Evolutionary conservation across 2,329 filamentous ascomycete genomes (phyloP).

Genomic region (Sporothrix brasiliensis): DNA sequence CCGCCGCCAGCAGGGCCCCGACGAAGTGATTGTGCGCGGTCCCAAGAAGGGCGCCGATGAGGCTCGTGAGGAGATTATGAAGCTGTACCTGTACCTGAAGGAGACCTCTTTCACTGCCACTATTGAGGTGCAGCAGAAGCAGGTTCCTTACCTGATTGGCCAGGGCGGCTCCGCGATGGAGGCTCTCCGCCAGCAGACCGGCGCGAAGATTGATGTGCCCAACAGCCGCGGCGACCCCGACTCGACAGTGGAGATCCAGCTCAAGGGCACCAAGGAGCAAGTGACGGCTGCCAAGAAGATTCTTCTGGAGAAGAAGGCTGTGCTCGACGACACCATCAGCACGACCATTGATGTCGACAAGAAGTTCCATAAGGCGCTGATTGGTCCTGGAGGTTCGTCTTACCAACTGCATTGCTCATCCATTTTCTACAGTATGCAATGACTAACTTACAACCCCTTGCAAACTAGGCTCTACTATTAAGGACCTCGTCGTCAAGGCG

Average conservation of each 20-base stretch:
- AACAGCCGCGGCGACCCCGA: conserved; percentile 71
- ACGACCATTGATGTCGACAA: conserved; percentile 88
- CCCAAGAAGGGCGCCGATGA: conserved; percentile 91
- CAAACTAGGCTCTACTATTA: conserved; percentile 76
- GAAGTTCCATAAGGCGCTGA: conserved; percentile 88
- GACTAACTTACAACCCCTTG: neutral
- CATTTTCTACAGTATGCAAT: neutral
- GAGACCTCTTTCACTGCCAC: conserved; percentile 82
- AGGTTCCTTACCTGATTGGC: conserved; percentile 92
- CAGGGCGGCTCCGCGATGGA: conserved; percentile 90
- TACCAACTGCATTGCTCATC: neutral
- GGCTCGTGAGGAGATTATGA: conserved; percentile 87
- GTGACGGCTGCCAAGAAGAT: conserved; percentile 91
- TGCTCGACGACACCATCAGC: conserved; percentile 87
- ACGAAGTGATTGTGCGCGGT: conserved; percentile 89
- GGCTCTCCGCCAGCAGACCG: conserved; percentile 78
- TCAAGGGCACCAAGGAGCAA: conserved; percentile 90
- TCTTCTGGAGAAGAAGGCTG: conserved; percentile 79
- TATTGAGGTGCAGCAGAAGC: conserved; percentile 84
- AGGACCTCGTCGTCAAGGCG: conserved; percentile 81
- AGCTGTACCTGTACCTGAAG: conserved; percentile 82
- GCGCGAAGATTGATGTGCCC: conserved; percentile 89
- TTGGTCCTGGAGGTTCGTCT: conserved; percentile 80
- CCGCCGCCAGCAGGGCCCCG: conserved; percentile 72
- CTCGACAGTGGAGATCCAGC: conserved; percentile 77